Evolutionary conservation across 148 eudicot species (phyloP).

Genomic region (Cornus suecica): DNA sequence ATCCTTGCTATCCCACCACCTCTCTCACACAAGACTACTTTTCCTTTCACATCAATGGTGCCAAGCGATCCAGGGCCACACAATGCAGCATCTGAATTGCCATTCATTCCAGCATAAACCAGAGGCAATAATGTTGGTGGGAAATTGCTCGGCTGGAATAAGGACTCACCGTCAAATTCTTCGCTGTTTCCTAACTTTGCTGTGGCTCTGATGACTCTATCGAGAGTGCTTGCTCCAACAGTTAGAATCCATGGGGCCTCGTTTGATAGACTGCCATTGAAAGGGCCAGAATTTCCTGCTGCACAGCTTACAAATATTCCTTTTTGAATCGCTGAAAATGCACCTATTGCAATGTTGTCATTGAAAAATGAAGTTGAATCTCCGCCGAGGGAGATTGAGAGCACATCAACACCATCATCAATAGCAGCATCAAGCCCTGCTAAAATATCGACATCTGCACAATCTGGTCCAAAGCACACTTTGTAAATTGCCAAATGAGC

Average conservation of each 20-base stretch:
- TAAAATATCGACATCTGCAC: constrained; percentile 20
- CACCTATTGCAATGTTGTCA: constrained; percentile 29
- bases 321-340: constrained; percentile 32
- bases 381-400: constrained; percentile 43
- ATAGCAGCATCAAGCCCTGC: constrained; percentile 40
- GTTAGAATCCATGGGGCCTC: constrained; percentile 47
- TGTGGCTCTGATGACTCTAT: constrained; percentile 25
- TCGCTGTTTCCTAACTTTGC: constrained; percentile 15
- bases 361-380: neutral
- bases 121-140: constrained; percentile 6
- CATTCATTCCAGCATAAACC: constrained; percentile 8
- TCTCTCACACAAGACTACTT: constrained; percentile 27
- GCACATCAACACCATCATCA: constrained; percentile 39
- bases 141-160: constrained; percentile 16
- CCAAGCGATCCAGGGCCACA: constrained; percentile 16
- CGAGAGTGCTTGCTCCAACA: constrained; percentile 42
- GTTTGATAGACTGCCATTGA: neutral
- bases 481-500: constrained; percentile 33
- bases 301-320: constrained; percentile 45
- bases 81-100: neutral
- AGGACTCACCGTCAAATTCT: constrained; percentile 21
- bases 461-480: constrained; percentile 21
- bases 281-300: constrained; percentile 41
- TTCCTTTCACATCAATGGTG: constrained; percentile 13
- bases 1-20: constrained; percentile 13